Conservation (phyloP, 2,329 filamentous ascomycete genomes). For the Massarina eburnea region DNA sequence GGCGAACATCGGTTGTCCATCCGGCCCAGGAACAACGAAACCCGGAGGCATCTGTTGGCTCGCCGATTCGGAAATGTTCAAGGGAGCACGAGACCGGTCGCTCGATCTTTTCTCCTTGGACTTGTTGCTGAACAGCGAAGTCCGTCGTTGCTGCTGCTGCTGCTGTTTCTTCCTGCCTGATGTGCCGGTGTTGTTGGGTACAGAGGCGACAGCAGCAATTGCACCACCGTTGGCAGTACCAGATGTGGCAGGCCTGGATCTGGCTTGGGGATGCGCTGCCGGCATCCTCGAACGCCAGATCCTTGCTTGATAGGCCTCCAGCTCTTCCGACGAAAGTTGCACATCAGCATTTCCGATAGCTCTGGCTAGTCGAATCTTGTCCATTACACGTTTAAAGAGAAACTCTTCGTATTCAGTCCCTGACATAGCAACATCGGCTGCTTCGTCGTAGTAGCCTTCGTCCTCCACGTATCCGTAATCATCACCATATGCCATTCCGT, state of each 20-base stretch:
- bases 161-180: constrained; percentile 33
- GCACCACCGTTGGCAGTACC: constrained; percentile 33
- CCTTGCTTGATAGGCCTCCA: constrained; percentile 75
- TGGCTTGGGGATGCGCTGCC: constrained; percentile 28
- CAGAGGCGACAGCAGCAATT: constrained; percentile 26
- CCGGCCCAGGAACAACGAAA: constrained; percentile 51
- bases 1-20: constrained; percentile 50
- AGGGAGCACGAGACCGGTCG: constrained; percentile 24
- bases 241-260: constrained; percentile 21
- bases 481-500: constrained; percentile 52
- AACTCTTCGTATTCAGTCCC: constrained; percentile 65
- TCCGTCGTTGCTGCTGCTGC: constrained; percentile 30
- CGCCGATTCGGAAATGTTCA: constrained; percentile 7
- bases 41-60: constrained; percentile 42
- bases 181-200: constrained; percentile 36
- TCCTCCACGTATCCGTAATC: constrained; percentile 57
- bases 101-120: constrained; percentile 28
- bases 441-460: constrained; percentile 48
- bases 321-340: constrained; percentile 75
- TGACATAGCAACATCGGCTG: constrained; percentile 46
- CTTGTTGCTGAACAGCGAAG: constrained; percentile 29
- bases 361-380: constrained; percentile 77
- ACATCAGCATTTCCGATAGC: constrained; percentile 77
- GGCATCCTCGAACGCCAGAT: constrained; percentile 53
- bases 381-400: constrained; percentile 75